phyloP scores from a whole-genome alignment of 106 monocot genomes.

The Dactylorhiza incarnata region DNA sequence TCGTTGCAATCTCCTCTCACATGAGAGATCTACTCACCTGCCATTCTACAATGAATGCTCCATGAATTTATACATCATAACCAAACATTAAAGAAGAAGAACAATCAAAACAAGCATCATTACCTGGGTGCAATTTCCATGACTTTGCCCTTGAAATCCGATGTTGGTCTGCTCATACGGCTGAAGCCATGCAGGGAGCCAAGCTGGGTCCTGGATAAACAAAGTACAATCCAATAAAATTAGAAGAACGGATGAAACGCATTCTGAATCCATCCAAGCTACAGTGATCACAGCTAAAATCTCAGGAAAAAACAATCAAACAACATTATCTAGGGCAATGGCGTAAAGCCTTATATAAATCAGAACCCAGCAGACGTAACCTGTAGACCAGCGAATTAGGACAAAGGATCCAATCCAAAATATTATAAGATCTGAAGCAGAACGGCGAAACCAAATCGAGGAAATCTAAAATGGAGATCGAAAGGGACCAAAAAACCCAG shows the following conservation, averaged over 20 bases:
- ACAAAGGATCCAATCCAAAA: background rate
- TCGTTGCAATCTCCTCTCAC: too few relatives aligned
- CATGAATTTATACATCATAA: background rate
- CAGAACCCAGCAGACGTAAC: background rate
- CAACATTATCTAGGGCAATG: too few relatives aligned
- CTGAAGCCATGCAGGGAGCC: conserved; percentile 51
- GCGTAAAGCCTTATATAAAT: background rate
- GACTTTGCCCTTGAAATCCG: background rate
- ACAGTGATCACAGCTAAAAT: background rate
- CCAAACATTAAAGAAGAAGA: background rate
- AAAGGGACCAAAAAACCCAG: background rate
- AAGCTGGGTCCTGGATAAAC: conserved; percentile 31
- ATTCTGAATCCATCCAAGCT: background rate
- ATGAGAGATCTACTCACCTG: too few relatives aligned
- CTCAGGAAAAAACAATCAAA: background rate
- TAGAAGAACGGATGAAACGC: background rate
- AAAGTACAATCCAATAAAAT: background rate
- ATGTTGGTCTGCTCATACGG: conserved; percentile 20
- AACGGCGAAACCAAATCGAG: too few relatives aligned
- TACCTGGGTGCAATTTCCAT: background rate
- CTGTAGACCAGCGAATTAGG: background rate
- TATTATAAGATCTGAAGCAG: too few relatives aligned
- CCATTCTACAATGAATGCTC: background rate
- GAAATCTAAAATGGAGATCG: background rate
- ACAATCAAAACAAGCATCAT: background rate